phyloP scores from a whole-genome alignment of 768 basidiomycete genomes.

The Agaricus bisporus region DNA sequence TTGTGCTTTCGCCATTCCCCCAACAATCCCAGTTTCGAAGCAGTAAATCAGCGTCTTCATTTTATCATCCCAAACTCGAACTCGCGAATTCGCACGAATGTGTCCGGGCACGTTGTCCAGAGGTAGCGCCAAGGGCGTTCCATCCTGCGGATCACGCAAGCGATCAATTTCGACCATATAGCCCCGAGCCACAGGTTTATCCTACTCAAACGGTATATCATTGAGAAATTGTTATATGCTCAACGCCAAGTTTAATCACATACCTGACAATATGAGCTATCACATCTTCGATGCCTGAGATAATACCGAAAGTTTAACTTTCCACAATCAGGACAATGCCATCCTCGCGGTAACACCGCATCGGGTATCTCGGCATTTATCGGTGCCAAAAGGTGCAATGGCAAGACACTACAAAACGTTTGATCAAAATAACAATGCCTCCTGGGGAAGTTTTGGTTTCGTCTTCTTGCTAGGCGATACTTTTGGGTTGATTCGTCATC shows the following conservation, averaged over 20 bases:
- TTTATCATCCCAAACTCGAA: slow-evolving; percentile 22
- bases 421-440: slow-evolving; percentile 17
- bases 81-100: slow-evolving; percentile 10
- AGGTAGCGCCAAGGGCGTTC: slow-evolving; percentile 24
- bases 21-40: slow-evolving; percentile 9
- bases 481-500: slow-evolving; percentile 1
- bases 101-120: slow-evolving; percentile 21
- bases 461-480: slow-evolving; percentile 15
- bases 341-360: slow-evolving; percentile 36
- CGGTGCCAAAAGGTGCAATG: slow-evolving; percentile 23
- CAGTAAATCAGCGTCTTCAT: slow-evolving; percentile 28
- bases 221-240: too few relatives aligned
- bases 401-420: slow-evolving; percentile 21
- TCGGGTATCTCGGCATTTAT: slow-evolving; percentile 21
- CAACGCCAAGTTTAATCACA: slow-evolving; percentile 1
- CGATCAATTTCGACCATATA: slow-evolving; percentile 22
- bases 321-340: slow-evolving; percentile 44
- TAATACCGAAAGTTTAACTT: slow-evolving; percentile 39
- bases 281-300: slow-evolving; percentile 43
- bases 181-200: slow-evolving; percentile 15
- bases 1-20: slow-evolving; percentile 19
- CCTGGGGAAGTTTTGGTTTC: slow-evolving; percentile 21
- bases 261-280: slow-evolving; percentile 34
- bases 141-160: slow-evolving; percentile 31
- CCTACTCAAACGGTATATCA: slow-evolving; percentile 9